These are phyloP conservation scores for Penicillium mononematosum DNA, from an alignment of 495 filamentous ascomycete genomes.

Conservation along the genomic window DNA sequence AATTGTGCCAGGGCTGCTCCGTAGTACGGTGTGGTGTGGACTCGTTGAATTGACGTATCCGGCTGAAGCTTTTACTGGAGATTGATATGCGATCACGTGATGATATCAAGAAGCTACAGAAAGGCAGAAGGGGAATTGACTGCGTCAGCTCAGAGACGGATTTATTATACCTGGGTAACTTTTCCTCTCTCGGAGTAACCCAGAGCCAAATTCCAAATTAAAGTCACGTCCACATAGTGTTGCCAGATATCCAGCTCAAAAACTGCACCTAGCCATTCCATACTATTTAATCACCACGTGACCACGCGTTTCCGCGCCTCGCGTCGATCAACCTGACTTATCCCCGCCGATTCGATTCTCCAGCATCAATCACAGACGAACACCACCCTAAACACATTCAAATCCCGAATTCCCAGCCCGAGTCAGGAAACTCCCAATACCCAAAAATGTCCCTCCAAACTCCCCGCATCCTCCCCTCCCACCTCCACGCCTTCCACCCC, in stretches of 20 bases:
- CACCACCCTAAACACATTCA: slow-evolving; percentile 2
- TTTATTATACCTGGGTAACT: background rate
- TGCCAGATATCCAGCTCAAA: background rate
- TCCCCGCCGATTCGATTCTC: slow-evolving; percentile 4
- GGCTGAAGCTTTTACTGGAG: slow-evolving; percentile 35
- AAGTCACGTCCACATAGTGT: background rate
- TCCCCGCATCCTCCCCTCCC: slow-evolving; percentile 66
- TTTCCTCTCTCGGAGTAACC: background rate
- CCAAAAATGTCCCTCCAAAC: slow-evolving; percentile 54
- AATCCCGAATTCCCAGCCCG: background rate
- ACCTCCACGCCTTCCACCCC: slow-evolving; percentile 64
- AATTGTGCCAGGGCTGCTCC: slow-evolving; percentile 24
- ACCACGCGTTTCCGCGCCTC: slow-evolving; percentile 29
- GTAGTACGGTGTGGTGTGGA: slow-evolving; percentile 34
- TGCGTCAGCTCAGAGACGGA: background rate
- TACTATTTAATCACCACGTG: slow-evolving; percentile 24
- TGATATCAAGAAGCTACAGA: background rate
- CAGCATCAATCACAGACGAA: background rate
- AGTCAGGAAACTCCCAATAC: slow-evolving; percentile 2
- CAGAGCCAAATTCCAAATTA: background rate
- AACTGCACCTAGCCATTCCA: background rate
- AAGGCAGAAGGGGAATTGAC: background rate
- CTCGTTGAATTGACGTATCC: slow-evolving; percentile 25
- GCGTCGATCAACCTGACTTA: slow-evolving; percentile 15
- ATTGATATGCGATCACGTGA: slow-evolving; percentile 20